phyloP scores from a whole-genome alignment of 768 basidiomycete genomes.

The Boletales sp. region DNA sequence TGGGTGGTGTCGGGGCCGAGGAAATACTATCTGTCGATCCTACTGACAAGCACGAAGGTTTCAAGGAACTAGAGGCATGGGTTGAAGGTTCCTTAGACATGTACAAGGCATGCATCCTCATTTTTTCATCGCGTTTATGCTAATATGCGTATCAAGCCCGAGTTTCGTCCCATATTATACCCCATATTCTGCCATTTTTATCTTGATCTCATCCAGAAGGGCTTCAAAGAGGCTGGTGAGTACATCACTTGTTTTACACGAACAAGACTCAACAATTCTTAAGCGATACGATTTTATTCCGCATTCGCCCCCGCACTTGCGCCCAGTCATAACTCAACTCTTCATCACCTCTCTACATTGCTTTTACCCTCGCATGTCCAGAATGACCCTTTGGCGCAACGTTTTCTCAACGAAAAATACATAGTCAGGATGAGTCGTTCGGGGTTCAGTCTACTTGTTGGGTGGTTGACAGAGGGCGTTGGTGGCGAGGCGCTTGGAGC shows the following conservation, averaged over 20 bases:
- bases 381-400: slow-evolving; percentile 75
- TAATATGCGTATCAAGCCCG: slow-evolving; percentile 56
- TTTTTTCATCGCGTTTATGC: background rate
- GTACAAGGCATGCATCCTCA: slow-evolving; percentile 62
- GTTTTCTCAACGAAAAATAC: slow-evolving; percentile 90
- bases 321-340: slow-evolving; percentile 58
- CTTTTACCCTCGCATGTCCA: slow-evolving; percentile 81
- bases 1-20: slow-evolving; percentile 77
- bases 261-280: slow-evolving; percentile 7
- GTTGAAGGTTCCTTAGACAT: slow-evolving; percentile 89
- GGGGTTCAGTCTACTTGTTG: slow-evolving; percentile 86
- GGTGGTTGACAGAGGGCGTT: slow-evolving; percentile 93
- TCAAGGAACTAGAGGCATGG: slow-evolving; percentile 82
- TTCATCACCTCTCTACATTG: slow-evolving; percentile 78
- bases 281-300: slow-evolving; percentile 73
- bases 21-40: slow-evolving; percentile 80
- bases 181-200: slow-evolving; percentile 98
- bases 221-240: slow-evolving; percentile 87
- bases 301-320: slow-evolving; percentile 67
- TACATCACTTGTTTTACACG: slow-evolving; percentile 5
- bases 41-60: slow-evolving; percentile 82
- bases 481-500: slow-evolving; percentile 82
- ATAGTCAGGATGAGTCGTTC: slow-evolving; percentile 85
- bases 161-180: slow-evolving; percentile 89
- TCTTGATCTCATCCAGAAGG: slow-evolving; percentile 87